Base-by-base conservation (phyloP, 768 basidiomycete species). In the Solioccasus polychromus region DNA sequence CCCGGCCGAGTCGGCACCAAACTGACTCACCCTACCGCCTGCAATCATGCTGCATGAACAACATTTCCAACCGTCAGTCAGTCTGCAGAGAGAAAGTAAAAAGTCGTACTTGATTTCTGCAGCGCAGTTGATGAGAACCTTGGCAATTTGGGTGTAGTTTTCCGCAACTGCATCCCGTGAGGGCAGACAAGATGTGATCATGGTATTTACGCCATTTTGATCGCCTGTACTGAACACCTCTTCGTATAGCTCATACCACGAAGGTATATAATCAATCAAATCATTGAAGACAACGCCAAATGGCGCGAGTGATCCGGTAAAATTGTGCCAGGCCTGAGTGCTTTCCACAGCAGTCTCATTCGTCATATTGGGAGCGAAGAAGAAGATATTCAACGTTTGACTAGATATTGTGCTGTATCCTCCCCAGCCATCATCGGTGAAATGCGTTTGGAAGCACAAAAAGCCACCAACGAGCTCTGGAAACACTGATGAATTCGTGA, bases 341-440 rank as follows among this genome's bases (percentile, higher is more conserved):
- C 65, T 70, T 3, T 61, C 53, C 24, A 68, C 68, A 1, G 70
- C 68, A 1, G 63, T 62, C 4, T 60, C 67, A 47, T 48, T 52
- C 1, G 71, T 66, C 20, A 64, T 58, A 36, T 75, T 74, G 3
- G 68, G 68, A 0, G 61, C 62, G 26, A 70, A 41, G 37, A 60
- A 62, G 10, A 52, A 18, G 28, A 68, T 53, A 3, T 2, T 2
- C 7, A 60, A 2, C 7, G 37, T 41, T 24, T 41, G 28, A 17
- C 26, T 35, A 3, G 40, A 37, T 30, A 58, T n/a, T 2, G 1
- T 0, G 49, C 58, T 50, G 37, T 70, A 75, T 3, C 73, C 74
- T 2, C 70, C 70, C 76, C 73, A 77, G 1, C 71, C 71, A 3
- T 58, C 58, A 30, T 77, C 71, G 0, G 73, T 63, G n/a, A 75